Evolutionary conservation across 2,329 filamentous ascomycete genomes (phyloP).

Genomic region (Pyrenophora seminiperda): DNA sequence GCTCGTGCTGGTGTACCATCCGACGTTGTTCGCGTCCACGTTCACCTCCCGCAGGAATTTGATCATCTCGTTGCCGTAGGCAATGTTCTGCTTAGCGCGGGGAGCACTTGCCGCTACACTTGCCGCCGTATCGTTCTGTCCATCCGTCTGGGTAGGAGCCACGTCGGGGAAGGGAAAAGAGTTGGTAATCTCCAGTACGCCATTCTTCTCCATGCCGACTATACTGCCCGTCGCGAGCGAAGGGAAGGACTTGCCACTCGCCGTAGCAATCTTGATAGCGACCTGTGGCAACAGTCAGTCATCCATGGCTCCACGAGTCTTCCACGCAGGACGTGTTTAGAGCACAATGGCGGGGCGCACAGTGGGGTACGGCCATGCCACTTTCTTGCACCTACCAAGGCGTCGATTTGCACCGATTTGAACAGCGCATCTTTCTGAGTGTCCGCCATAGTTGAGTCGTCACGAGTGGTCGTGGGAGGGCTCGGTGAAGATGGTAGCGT

Average conservation of each 20-base stretch:
- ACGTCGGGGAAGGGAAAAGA: slow-evolving; percentile 89
- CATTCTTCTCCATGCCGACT: slow-evolving; percentile 88
- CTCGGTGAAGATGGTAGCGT: slow-evolving; percentile 21
- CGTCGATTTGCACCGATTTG: slow-evolving; percentile 90
- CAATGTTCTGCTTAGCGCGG: slow-evolving; percentile 84
- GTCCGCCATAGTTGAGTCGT: slow-evolving; percentile 44
- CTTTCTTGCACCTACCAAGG: slow-evolving; percentile 70
- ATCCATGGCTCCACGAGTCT: not conserved
- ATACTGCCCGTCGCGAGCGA: slow-evolving; percentile 87
- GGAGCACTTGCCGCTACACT: slow-evolving; percentile 84
- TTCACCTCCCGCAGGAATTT: slow-evolving; percentile 96
- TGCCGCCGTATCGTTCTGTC: slow-evolving; percentile 40
- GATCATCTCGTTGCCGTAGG: slow-evolving; percentile 97
- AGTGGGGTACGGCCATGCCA: slow-evolving; percentile 41
- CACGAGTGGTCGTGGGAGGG: slow-evolving; percentile 13
- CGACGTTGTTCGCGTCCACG: slow-evolving; percentile 95
- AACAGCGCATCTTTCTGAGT: slow-evolving; percentile 59
- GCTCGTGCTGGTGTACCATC: slow-evolving; percentile 98
- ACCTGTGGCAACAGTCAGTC: slow-evolving; percentile 62
- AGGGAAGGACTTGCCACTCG: slow-evolving; percentile 86
- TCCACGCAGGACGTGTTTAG: slow-evolving; percentile 5
- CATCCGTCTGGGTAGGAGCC: slow-evolving; percentile 66
- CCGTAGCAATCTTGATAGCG: slow-evolving; percentile 98
- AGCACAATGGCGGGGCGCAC: slow-evolving; percentile 35
- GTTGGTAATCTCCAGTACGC: slow-evolving; percentile 88